These are phyloP conservation scores for Scheffersomyces segobiensis DNA, from an alignment of 1,139 yeast species.

Conservation along the genomic window DNA sequence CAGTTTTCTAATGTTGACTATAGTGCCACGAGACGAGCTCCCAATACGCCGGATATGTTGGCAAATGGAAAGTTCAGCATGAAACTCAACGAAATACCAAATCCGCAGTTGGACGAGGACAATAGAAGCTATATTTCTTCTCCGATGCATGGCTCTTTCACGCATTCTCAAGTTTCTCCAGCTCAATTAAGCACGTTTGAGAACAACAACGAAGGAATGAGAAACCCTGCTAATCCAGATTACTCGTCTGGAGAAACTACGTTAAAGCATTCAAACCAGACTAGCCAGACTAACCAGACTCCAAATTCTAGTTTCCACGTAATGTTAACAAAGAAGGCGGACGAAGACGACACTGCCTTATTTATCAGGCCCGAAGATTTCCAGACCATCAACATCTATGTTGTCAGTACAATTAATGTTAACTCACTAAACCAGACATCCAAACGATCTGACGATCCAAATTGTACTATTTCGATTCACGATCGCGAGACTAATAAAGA, in stretches of 20 bases:
- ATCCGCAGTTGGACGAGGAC: neutral
- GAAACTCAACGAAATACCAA: conserved; percentile 2
- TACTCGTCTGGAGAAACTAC: neutral
- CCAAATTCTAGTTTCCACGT: conserved; percentile 8
- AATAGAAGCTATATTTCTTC: neutral
- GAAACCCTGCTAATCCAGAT: conserved; percentile 1
- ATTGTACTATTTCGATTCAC: conserved; percentile 58
- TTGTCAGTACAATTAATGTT: conserved; percentile 57
- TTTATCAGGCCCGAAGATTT: conserved; percentile 70
- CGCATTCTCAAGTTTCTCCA: neutral
- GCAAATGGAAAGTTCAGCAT: conserved; percentile 1
- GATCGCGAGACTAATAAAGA: conserved; percentile 63
- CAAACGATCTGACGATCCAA: conserved; percentile 53
- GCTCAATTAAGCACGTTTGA: conserved; percentile 4
- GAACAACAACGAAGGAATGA: neutral
- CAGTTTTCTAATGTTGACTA: conserved; percentile 8
- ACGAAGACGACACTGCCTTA: conserved; percentile 33
- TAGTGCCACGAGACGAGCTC: conserved; percentile 4
- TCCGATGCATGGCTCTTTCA: neutral
- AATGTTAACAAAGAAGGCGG: conserved; percentile 12
- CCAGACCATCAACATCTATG: conserved; percentile 57
- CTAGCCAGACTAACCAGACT: conserved; percentile 9
- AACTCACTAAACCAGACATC: conserved; percentile 29
- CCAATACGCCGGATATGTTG: conserved; percentile 17
- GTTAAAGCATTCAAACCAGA: neutral